A percentile compares a stretch with the other conserved stretches of the same genome.
Conservation (phyloP, 2,329 filamentous ascomycete species). For the Coniochaeta ligniaria region DNA sequence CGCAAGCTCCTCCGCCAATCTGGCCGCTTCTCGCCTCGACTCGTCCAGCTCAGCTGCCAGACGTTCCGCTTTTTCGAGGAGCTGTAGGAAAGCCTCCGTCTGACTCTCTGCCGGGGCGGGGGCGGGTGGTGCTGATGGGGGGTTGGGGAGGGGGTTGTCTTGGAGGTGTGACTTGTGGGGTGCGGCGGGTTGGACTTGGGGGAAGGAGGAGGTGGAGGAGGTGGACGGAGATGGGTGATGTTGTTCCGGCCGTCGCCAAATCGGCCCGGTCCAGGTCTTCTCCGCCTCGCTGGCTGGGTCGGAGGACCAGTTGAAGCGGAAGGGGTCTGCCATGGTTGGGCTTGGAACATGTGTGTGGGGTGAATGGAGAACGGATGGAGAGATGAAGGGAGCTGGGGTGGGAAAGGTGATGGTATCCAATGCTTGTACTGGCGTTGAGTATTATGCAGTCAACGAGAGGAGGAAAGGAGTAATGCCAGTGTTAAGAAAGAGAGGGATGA, state of each 20-base stretch:
- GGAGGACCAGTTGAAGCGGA: background rate
- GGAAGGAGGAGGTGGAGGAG: too few species aligned
- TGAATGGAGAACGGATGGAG: too few species aligned
- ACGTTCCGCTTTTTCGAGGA: background rate
- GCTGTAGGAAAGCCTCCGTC: background rate
- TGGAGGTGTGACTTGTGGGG: too few species aligned
- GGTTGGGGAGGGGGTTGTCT: background rate
- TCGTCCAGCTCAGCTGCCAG: background rate
- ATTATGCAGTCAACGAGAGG: too few species aligned
- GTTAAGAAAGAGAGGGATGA: too few species aligned
- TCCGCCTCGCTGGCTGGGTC: background rate
- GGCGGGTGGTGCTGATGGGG: too few species aligned
- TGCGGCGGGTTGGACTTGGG: background rate
- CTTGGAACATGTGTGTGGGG: too few species aligned
- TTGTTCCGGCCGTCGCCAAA: background rate
- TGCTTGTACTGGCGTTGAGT: too few species aligned
- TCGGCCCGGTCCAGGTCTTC: background rate
- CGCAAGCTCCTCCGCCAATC: background rate
- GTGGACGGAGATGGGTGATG: background rate
- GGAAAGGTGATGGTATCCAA: too few species aligned
- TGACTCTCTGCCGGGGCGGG: too few species aligned
- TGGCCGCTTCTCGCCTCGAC: background rate
- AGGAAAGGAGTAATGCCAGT: too few species aligned
- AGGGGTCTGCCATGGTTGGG: background rate
- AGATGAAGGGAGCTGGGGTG: too few species aligned